Evolutionary conservation across 352 stramenopile species (phyloP).

Genomic region (Lagenidium giganteum): DNA sequence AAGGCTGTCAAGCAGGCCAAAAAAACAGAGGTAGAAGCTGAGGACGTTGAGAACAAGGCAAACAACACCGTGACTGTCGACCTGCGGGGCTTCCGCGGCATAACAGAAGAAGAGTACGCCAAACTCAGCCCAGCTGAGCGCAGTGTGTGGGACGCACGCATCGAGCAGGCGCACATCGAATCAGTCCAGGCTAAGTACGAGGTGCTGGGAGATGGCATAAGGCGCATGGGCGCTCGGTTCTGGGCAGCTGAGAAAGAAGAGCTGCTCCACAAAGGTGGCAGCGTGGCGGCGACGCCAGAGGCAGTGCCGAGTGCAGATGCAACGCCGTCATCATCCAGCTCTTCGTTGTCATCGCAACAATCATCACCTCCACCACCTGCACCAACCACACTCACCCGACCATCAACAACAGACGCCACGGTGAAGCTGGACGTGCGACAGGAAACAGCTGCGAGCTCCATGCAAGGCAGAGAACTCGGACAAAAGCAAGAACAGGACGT

Average conservation of each 20-base stretch:
- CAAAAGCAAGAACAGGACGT: no score
- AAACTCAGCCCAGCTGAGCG: slow-evolving; percentile 33
- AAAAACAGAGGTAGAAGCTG: slow-evolving; percentile 23
- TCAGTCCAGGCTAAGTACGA: slow-evolving; percentile 27
- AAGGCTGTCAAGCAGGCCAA: slow-evolving; percentile 32
- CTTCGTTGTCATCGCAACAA: no score
- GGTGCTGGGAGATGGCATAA: slow-evolving; percentile 40
- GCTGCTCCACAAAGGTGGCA: not conserved
- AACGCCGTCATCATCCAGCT: no score
- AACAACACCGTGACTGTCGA: slow-evolving; percentile 22
- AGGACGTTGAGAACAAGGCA: slow-evolving; percentile 16
- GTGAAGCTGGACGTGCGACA: no score
- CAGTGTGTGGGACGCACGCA: slow-evolving; percentile 51
- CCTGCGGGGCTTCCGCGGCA: slow-evolving; percentile 48
- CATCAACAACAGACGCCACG: no score
- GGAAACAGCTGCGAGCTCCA: no score
- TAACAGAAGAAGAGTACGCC: slow-evolving; percentile 61
- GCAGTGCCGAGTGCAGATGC: no score
- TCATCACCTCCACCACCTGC: no score
- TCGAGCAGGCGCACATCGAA: slow-evolving; percentile 41
- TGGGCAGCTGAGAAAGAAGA: slow-evolving; percentile 31
- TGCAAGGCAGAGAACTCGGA: no score
- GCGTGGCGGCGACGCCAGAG: not conserved
- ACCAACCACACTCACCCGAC: no score
- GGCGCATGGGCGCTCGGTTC: slow-evolving; percentile 35